Evolutionary conservation across 768 basidiomycete species (phyloP).

Genomic region (Gymnopilus dilepis): DNA sequence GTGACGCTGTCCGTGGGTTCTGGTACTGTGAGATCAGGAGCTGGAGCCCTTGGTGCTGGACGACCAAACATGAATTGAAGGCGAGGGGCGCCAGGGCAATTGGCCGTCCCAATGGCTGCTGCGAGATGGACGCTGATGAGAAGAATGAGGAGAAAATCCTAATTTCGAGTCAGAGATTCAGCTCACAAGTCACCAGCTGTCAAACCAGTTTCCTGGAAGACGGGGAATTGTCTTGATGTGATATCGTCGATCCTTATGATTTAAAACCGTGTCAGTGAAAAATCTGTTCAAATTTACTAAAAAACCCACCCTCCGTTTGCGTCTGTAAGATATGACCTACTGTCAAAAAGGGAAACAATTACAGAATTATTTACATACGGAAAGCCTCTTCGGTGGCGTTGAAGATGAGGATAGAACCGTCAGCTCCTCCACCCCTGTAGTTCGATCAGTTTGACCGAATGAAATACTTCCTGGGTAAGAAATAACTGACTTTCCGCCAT

Average conservation of each 20-base stretch:
- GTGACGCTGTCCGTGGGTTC: slow-evolving; percentile 31
- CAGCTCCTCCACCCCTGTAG: slow-evolving; percentile 33
- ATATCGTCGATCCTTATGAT: slow-evolving; percentile 24
- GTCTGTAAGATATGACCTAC: background rate
- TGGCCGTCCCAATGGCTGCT: slow-evolving; percentile 33
- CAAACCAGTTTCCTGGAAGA: slow-evolving; percentile 21
- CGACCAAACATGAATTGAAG: slow-evolving; percentile 38
- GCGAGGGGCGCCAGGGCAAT: slow-evolving; percentile 42
- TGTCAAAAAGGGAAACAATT: background rate
- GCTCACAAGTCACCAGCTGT: slow-evolving; percentile 32
- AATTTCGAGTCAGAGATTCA: no score
- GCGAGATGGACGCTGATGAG: slow-evolving; percentile 27
- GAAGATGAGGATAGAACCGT: slow-evolving; percentile 36
- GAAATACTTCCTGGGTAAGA: background rate
- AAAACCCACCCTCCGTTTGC: slow-evolving; percentile 26
- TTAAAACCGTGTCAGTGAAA: background rate
- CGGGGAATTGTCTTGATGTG: slow-evolving; percentile 19
- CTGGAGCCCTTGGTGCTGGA: slow-evolving; percentile 25
- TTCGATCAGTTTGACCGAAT: background rate
- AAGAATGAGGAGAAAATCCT: background rate
- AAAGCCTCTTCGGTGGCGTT: slow-evolving; percentile 27
- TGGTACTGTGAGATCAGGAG: slow-evolving; percentile 29
- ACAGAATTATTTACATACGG: slow-evolving; percentile 20
- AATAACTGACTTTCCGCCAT: slow-evolving; percentile 12
- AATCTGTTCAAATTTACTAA: background rate